Evolutionary conservation across 805 yeast genomes (phyloP).

Genomic region (Deakozyma indianensis): DNA sequence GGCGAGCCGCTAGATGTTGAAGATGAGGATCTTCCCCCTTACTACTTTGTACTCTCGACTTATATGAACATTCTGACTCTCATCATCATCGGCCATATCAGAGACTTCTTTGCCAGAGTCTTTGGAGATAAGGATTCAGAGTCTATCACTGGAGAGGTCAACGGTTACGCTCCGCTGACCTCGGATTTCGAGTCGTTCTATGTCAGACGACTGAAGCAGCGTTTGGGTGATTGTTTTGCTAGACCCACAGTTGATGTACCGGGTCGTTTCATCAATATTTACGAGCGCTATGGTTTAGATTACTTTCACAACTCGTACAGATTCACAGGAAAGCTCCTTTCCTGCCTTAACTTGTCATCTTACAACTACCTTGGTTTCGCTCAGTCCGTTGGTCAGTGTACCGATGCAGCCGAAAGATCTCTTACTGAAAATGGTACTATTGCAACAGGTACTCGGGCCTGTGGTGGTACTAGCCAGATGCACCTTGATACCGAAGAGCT

Average conservation of each 20-base stretch:
- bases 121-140: slow-evolving; percentile 50
- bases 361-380: slow-evolving; percentile 96
- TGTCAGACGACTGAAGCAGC: slow-evolving; percentile 77
- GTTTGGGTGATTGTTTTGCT: slow-evolving; percentile 89
- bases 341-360: slow-evolving; percentile 74
- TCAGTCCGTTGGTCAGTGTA: slow-evolving; percentile 84
- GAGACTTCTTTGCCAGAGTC: slow-evolving; percentile 72
- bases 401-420: slow-evolving; percentile 54
- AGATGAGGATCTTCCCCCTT: slow-evolving; percentile 79
- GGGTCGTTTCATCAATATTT: slow-evolving; percentile 75
- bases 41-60: slow-evolving; percentile 62
- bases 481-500: slow-evolving; percentile 61
- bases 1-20: slow-evolving; percentile 37
- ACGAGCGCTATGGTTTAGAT: slow-evolving; percentile 41
- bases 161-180: slow-evolving; percentile 94
- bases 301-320: slow-evolving; percentile 51
- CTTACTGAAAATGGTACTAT: slow-evolving; percentile 63
- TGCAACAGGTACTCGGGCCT: slow-evolving; percentile 61
- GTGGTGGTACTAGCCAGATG: slow-evolving; percentile 62
- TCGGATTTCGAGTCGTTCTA: slow-evolving; percentile 89
- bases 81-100: slow-evolving; percentile 77
- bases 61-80: slow-evolving; percentile 74
- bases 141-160: slow-evolving; percentile 51
- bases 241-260: slow-evolving; percentile 97
- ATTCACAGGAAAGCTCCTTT: slow-evolving; percentile 61